Evolutionary conservation across 768 basidiomycete species (phyloP).

Genomic region (Russula olivacea): DNA sequence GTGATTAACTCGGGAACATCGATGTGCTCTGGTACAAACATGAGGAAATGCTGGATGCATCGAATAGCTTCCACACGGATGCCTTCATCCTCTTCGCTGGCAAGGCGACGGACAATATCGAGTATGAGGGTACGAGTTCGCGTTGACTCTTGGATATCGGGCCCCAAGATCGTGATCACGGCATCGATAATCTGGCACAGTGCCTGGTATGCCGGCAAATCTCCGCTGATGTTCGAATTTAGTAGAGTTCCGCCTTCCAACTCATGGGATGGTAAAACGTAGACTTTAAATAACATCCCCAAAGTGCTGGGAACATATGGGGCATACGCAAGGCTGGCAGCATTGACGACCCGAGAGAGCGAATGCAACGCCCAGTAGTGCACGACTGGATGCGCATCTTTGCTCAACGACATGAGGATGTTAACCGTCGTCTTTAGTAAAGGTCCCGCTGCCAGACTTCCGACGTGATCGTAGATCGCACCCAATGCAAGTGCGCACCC

Average conservation of each 20-base stretch:
- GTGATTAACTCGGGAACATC: constrained; percentile 74
- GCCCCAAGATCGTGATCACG: constrained; percentile 88
- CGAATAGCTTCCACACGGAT: constrained; percentile 91
- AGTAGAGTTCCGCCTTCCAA: constrained; percentile 80
- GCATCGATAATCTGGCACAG: constrained; percentile 91
- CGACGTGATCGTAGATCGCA: constrained; percentile 85
- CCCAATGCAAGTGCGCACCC: constrained; percentile 93
- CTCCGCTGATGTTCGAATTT: constrained; percentile 82
- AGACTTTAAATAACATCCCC: constrained; percentile 86
- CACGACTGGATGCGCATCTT: constrained; percentile 94
- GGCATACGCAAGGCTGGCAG: constrained; percentile 86
- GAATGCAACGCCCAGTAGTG: constrained; percentile 91
- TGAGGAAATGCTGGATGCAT: constrained; percentile 93
- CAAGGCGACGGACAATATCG: constrained; percentile 80
- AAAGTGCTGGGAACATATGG: constrained; percentile 85
- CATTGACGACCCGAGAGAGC: constrained; percentile 79
- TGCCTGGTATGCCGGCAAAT: constrained; percentile 86
- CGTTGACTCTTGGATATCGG: constrained; percentile 87
- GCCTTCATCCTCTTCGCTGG: constrained; percentile 78
- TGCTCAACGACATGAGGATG: constrained; percentile 88
- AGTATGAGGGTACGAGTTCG: constrained; percentile 75
- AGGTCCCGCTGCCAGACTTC: constrained; percentile 90
- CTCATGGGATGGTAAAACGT: constrained; percentile 86
- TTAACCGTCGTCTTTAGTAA: constrained; percentile 94
- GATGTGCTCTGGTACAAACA: constrained; percentile 86